Base-by-base conservation (phyloP, 495 filamentous ascomycete genomes). In the Cryomyces minteri region DNA sequence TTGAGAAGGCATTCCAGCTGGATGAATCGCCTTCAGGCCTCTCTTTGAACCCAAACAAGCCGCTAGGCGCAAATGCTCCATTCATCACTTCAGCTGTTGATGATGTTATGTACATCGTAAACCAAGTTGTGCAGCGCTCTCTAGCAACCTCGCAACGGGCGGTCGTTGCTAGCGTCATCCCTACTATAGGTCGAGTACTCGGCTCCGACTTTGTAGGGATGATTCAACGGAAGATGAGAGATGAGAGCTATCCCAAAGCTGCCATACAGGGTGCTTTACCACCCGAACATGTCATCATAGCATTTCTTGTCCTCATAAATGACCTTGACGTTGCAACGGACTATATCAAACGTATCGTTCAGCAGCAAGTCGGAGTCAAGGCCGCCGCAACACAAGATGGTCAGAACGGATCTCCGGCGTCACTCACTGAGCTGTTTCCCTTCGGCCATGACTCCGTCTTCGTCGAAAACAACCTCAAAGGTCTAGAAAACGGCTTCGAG, bases 41-140 rank as follows among this genome's bases (percentile, higher is more conserved):
- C 31, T 79, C 79, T 4, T 64, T 96, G 32, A 84, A 79, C 53
- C 69, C 73, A 11, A 77, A 69, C 44, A 80, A 69, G 45, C 61
- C 78, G 6, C 69, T 93, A 37, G 64, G 63, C 40, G 66, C 76
- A 2, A 84, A 87, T 54, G 74, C 85, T 7, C 90, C 90, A 7
- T 92, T 82, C 53, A 94, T 98, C 54, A 88, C 87, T 43, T 92
- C 87, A 0, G 85, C 90, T 1, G 88, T 98, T 6, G 90, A 96
- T 66, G 90, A 93, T 62, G 88, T 96, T 45, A 96, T 96, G 92
- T 98, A 95, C 64, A 94, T 95, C 50, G 85, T 94, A 56, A 88
- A 92, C 57, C 82, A 88, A 42, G 79, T 94, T 37, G 68, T 96
- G 36, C 79, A 85, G 41, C 80, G 86, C 48, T 80, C 86, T 5